These are phyloP conservation scores for Aspergillus floridensis DNA, from an alignment of 2,329 filamentous ascomycete species.

Conservation along the genomic window DNA sequence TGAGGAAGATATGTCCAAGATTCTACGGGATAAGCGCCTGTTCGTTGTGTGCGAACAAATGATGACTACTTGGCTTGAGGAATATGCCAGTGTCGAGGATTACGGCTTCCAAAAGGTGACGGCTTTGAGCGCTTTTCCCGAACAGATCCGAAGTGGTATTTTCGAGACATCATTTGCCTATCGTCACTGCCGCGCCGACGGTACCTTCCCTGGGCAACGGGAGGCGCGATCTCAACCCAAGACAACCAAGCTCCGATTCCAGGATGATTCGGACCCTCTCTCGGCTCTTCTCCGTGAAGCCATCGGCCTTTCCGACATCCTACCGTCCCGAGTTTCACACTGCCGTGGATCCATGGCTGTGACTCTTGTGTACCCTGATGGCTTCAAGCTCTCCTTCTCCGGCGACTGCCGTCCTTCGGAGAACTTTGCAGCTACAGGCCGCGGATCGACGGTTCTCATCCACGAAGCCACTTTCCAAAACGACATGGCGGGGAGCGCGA, in stretches of 20 bases:
- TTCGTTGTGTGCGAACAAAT: slow-evolving; percentile 66
- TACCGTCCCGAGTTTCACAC: slow-evolving; percentile 69
- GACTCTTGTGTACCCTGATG: slow-evolving; percentile 72
- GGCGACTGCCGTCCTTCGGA: slow-evolving; percentile 84
- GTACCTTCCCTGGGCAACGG: slow-evolving; percentile 23
- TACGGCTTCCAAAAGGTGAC: slow-evolving; percentile 63
- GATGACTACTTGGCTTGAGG: slow-evolving; percentile 74
- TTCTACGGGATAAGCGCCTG: slow-evolving; percentile 48
- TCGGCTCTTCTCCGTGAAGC: slow-evolving; percentile 46
- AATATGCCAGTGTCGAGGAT: slow-evolving; percentile 76
- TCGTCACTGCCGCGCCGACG: slow-evolving; percentile 28
- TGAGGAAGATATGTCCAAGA: slow-evolving; percentile 35
- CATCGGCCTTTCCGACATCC: slow-evolving; percentile 65
- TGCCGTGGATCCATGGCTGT: slow-evolving; percentile 76
- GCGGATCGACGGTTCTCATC: slow-evolving; percentile 75
- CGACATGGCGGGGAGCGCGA: slow-evolving; percentile 72
- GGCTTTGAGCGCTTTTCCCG: slow-evolving; percentile 45
- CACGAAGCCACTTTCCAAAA: slow-evolving; percentile 97
- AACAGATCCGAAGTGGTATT: slow-evolving; percentile 11
- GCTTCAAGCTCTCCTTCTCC: slow-evolving; percentile 86
- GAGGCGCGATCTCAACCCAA: slow-evolving; percentile 9
- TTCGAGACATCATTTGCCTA: slow-evolving; percentile 31
- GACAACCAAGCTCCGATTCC: slow-evolving; percentile 27
- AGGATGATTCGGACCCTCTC: slow-evolving; percentile 26
- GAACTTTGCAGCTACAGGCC: slow-evolving; percentile 68